Conservation (phyloP, 371 early-diverging fungal species). For the Mucor mucedo region DNA sequence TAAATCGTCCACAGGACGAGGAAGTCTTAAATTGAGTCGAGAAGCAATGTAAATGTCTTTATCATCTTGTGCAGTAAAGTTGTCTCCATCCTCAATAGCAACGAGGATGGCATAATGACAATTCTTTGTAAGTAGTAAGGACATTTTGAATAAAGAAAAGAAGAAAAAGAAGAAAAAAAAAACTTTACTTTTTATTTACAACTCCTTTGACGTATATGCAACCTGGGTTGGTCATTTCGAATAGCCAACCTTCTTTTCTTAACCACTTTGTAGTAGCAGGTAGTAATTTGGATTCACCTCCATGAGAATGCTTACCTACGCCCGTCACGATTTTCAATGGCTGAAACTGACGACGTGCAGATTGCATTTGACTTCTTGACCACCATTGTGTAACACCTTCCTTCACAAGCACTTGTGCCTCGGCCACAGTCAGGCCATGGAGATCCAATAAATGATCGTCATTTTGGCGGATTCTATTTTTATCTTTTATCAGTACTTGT, state of each 20-base stretch:
- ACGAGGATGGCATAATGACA: constrained; percentile 41
- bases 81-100: constrained; percentile 41
- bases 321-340: constrained; percentile 72
- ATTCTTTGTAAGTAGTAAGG: constrained; percentile 33
- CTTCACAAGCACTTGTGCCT: constrained; percentile 63
- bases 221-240: constrained; percentile 59
- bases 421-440: constrained; percentile 70
- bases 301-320: constrained; percentile 65
- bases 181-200: background rate
- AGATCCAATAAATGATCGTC: constrained; percentile 69
- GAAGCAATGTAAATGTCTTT: constrained; percentile 45
- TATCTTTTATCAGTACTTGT: background rate
- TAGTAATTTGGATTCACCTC: constrained; percentile 60
- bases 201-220: constrained; percentile 49
- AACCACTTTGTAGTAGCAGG: constrained; percentile 58
- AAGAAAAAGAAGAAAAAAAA: constrained; percentile 10
- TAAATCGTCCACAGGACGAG: constrained; percentile 45
- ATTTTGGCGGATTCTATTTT: constrained; percentile 23
- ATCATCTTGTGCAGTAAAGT: constrained; percentile 32
- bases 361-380: constrained; percentile 58
- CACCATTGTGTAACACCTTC: constrained; percentile 72
- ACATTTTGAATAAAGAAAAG: constrained; percentile 23
- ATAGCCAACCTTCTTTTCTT: constrained; percentile 61
- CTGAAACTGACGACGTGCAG: constrained; percentile 43
- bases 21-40: constrained; percentile 38